Conservation (phyloP, 495 filamentous ascomycete species). For the Talaromyces proteolyticus region DNA sequence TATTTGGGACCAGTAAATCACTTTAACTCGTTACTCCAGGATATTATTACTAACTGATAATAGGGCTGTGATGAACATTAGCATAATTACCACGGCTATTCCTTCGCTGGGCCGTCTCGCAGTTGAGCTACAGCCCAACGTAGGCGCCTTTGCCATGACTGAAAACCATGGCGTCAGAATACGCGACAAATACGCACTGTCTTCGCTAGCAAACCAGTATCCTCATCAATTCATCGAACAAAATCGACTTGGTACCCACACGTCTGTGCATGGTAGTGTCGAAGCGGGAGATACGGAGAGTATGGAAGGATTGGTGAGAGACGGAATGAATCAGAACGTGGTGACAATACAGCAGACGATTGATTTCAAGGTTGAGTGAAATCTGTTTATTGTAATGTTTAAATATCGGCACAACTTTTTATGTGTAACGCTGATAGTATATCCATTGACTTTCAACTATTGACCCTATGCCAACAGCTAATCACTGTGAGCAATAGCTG, state of each 20-base stretch:
- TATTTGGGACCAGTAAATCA: conserved; percentile 22
- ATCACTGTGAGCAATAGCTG: background rate
- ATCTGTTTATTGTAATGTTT: no score
- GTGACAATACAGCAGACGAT: conserved; percentile 15
- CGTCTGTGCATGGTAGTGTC: conserved; percentile 13
- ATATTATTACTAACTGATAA: background rate
- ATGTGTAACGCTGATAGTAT: no score
- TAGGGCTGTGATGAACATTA: conserved; percentile 20
- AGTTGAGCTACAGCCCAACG: conserved; percentile 18
- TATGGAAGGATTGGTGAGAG: conserved; percentile 13
- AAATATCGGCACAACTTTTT: no score
- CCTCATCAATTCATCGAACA: background rate
- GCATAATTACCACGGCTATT: conserved; percentile 23
- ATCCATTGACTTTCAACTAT: no score
- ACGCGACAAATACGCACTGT: conserved; percentile 13
- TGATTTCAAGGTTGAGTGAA: conserved; percentile 15
- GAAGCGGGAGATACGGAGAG: conserved; percentile 17
- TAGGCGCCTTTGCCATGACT: conserved; percentile 20
- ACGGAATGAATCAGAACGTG: conserved; percentile 10
- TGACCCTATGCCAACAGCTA: background rate
- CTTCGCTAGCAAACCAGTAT: conserved; percentile 10
- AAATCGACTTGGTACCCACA: conserved; percentile 7
- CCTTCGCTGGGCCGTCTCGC: conserved; percentile 33
- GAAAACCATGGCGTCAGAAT: conserved; percentile 13
- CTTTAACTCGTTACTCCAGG: background rate